These are phyloP conservation scores for Purpureocillium lavendulum DNA, from an alignment of 2,329 filamentous ascomycete species.

Conservation along the genomic window DNA sequence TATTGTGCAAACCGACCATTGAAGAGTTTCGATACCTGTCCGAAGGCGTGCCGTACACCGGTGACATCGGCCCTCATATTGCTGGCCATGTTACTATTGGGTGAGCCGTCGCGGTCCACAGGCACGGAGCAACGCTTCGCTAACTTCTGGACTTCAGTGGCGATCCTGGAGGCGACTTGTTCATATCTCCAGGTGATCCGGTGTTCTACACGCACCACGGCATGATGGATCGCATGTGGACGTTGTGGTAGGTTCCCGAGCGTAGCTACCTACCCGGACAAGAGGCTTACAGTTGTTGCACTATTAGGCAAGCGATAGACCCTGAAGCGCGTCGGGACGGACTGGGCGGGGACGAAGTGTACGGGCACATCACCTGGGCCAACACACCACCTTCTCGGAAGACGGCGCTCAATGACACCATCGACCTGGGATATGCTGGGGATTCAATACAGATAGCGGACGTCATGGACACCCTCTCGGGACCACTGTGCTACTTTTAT, in stretches of 20 bases:
- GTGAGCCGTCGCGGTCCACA: background rate
- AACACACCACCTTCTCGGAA: background rate
- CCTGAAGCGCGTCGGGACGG: background rate
- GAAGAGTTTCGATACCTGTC: background rate
- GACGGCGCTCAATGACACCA: background rate
- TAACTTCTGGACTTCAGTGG: conserved; percentile 8
- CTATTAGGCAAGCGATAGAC: background rate
- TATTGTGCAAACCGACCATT: background rate
- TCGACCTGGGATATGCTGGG: background rate
- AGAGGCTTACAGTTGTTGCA: too few relatives aligned
- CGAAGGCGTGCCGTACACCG: background rate
- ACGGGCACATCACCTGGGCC: background rate
- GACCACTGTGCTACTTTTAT: background rate
- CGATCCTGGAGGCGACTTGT: conserved; percentile 24
- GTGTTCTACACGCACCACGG: conserved; percentile 17
- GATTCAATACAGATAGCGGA: background rate
- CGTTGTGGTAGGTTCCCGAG: conserved; percentile 11
- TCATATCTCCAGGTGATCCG: conserved; percentile 19
- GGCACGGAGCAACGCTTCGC: too few relatives aligned
- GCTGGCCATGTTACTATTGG: background rate
- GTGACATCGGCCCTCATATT: background rate
- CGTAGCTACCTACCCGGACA: too few relatives aligned
- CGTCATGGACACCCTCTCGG: background rate
- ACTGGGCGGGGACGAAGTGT: background rate
- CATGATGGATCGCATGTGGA: conserved; percentile 19